Evolutionary conservation across 139 green algal species (phyloP), one percentile per base, ranked within the genome.

Genomic region (Pleodorina starrii): DNA sequence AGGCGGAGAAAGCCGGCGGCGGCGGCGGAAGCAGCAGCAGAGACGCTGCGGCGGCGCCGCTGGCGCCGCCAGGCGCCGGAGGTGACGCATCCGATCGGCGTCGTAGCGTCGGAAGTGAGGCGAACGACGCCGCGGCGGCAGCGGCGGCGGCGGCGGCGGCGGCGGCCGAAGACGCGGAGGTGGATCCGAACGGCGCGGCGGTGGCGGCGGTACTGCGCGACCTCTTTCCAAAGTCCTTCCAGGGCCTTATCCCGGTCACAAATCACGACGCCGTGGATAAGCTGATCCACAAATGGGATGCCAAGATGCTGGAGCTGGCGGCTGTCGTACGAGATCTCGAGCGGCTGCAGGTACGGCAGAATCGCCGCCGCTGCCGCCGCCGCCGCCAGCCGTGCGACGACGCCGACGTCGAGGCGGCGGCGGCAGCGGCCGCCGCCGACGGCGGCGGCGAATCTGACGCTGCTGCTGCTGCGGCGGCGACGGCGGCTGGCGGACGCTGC

Each of bases 161-260:
- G 10, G 72, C 40, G 40, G 27, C 23, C 1, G 40, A 1, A 40
- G 46, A 68, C 5, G 75, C 27, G 75, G 48, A 63, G 50, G 48
- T 51, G 78, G 78, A 85, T 46, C 36, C 78, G 5, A 73, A 73
- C 35, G 78, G 54, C 25, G 36, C 36, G 36, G 78, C 78, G 23
- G 78, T 85, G 0, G 54, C 36, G 10, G 23, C 35, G 51, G 78
- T 85, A 46, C 51, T 85, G 25, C 51, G 57, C 11, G 14, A 40
- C 29, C 57, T 85, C 3, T 85, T 73, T 35, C 78, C 78, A 19
- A 51, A 25, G 5, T 43, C 54, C 54, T 85, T 85, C 54, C 78
- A 48, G 38, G 54, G 38, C 16, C 78, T 85, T 68, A 68, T 85
- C 21, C 78, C 78, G 14, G 78, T 85, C 54, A 73, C 23, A 17